Conservation (phyloP, 441 rosid species). For the Daphne laureola region DNA sequence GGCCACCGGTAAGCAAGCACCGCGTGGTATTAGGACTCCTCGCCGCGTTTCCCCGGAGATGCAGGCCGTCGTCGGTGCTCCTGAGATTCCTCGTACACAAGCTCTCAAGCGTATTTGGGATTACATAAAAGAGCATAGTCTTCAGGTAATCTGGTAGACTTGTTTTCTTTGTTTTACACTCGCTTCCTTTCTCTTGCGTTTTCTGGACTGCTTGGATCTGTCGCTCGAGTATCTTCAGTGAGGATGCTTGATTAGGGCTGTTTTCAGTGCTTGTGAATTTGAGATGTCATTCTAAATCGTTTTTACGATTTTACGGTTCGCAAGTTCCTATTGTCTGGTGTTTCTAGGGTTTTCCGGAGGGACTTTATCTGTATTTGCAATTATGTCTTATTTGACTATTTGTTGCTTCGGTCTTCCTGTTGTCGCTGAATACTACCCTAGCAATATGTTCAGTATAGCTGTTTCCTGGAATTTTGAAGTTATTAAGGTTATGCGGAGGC, state of each 20-base stretch:
- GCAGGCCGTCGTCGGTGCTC: slow-evolving; percentile 70
- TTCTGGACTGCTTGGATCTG: neutral
- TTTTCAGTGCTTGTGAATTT: neutral
- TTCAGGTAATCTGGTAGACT: slow-evolving; percentile 43
- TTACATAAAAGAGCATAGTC: slow-evolving; percentile 70
- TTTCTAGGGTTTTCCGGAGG: neutral
- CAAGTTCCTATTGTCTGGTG: neutral
- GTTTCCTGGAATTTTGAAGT: no score
- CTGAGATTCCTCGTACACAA: slow-evolving; percentile 79
- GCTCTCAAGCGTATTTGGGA: slow-evolving; percentile 85
- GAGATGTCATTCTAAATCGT: neutral
- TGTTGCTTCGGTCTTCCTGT: no score
- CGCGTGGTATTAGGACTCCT: slow-evolving; percentile 83
- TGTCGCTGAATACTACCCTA: no score
- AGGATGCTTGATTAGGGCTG: slow-evolving; percentile 10
- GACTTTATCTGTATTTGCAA: neutral
- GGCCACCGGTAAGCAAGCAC: slow-evolving; percentile 39
- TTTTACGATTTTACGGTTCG: neutral
- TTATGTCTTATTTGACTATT: neutral
- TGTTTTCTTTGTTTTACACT: neutral
- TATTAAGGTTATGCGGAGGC: no score
- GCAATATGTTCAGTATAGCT: no score
- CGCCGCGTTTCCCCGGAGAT: slow-evolving; percentile 73
- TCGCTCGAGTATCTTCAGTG: neutral
- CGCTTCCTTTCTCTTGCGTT: neutral